Evolutionary conservation across 176 grass and related monocot genomes (phyloP).

Genomic region (Oryza rufipogon): DNA sequence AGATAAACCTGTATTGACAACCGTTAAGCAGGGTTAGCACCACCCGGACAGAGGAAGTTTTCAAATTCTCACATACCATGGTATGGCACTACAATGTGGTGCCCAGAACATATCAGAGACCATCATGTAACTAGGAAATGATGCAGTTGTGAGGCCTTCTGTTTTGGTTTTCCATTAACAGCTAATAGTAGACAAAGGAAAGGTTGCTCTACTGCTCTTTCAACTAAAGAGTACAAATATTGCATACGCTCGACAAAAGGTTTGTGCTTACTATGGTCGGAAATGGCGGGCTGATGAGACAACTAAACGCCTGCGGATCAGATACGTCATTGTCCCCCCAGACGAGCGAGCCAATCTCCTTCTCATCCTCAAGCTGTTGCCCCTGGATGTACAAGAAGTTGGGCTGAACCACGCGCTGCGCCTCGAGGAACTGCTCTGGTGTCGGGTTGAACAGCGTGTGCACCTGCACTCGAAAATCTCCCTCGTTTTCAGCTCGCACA

Average conservation of each 20-base stretch:
- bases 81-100: background rate
- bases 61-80: background rate
- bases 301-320: constrained; percentile 72
- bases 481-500: constrained; percentile 22
- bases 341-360: constrained; percentile 74
- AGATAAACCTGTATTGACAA: constrained; percentile 74
- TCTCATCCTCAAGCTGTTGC: constrained; percentile 76
- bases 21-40: background rate
- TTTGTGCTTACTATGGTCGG: constrained; percentile 78
- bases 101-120: constrained; percentile 1
- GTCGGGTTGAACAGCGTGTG: constrained; percentile 86
- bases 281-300: constrained; percentile 76
- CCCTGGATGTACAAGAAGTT: constrained; percentile 96
- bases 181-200: constrained; percentile 10
- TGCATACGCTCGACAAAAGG: constrained; percentile 24
- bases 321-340: constrained; percentile 72
- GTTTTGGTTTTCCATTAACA: constrained; percentile 19
- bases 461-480: constrained; percentile 62
- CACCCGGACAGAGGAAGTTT: background rate
- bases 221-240: constrained; percentile 20
- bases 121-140: background rate
- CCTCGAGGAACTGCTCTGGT: constrained; percentile 79
- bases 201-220: background rate
- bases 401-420: constrained; percentile 68
- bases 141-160: background rate